phyloP scores from a whole-genome alignment of 768 basidiomycete genomes.

The Auricularia sp. region DNA sequence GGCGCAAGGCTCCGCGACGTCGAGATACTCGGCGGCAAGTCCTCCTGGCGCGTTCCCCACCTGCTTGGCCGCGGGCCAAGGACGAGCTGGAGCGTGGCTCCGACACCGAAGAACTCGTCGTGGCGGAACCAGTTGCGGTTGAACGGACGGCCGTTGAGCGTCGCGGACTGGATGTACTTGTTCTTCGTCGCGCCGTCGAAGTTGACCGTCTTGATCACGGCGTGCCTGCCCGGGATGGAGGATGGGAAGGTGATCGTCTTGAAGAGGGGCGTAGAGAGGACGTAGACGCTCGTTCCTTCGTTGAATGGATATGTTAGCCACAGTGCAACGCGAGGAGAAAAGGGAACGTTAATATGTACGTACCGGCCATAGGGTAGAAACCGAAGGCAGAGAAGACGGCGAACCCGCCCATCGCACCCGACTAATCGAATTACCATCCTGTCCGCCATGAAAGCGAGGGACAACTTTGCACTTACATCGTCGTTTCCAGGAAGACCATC shows the following conservation, averaged over 20 bases:
- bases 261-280: constrained; percentile 13
- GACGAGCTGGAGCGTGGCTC: constrained; percentile 11
- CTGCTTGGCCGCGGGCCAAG: constrained; percentile 7
- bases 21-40: constrained; percentile 10
- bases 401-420: constrained; percentile 10
- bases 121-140: constrained; percentile 13
- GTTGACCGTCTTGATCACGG: constrained; percentile 9
- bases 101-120: constrained; percentile 9
- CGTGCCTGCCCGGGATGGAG: constrained; percentile 7
- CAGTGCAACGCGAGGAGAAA: neutral
- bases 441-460: neutral
- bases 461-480: constrained; percentile 8
- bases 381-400: constrained; percentile 12
- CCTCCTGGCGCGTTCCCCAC: constrained; percentile 9
- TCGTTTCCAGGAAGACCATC: constrained; percentile 14
- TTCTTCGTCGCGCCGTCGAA: constrained; percentile 11
- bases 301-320: neutral
- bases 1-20: neutral
- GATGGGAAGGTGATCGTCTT: constrained; percentile 9
- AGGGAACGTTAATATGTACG: neutral
- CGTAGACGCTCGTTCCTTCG: constrained; percentile 7
- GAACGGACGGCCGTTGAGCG: constrained; percentile 10
- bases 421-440: neutral
- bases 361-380: constrained; percentile 13
- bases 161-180: constrained; percentile 14